Percentiles rank a stretch among this genome's conserved stretches.
Conservation (phyloP, 352 stramenopile genomes). For the Pelagophyceae sp. region DNA sequence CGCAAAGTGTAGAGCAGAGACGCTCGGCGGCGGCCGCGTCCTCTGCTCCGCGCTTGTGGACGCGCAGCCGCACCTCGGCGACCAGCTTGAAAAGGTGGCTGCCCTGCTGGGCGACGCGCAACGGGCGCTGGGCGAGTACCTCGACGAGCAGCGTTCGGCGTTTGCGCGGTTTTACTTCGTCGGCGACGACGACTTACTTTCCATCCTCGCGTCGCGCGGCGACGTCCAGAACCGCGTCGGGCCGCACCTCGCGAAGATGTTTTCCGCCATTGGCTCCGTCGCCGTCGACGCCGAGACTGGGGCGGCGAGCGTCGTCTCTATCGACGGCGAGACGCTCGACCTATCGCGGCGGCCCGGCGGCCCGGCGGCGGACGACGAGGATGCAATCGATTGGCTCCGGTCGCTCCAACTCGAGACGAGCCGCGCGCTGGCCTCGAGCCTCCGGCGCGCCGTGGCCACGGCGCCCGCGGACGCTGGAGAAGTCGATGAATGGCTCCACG, state of each 20-base stretch:
- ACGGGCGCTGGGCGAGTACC: conserved; percentile 96
- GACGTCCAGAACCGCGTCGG: conserved; percentile 85
- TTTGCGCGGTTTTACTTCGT: conserved; percentile 99
- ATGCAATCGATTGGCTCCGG: conserved; percentile 85
- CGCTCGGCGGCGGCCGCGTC: conserved; percentile 46
- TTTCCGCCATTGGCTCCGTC: conserved; percentile 89
- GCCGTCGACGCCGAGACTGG: conserved; percentile 24
- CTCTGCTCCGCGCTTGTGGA: no score
- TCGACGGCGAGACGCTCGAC: conserved; percentile 93
- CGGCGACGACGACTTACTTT: conserved; percentile 98
- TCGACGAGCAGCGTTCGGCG: conserved; percentile 91
- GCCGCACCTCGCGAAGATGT: conserved; percentile 94
- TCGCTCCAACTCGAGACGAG: conserved; percentile 95
- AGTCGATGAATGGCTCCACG: conserved; percentile 91
- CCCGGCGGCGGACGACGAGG: conserved; percentile 36
- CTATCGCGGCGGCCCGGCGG: conserved; percentile 53
- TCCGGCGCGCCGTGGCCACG: conserved; percentile 79
- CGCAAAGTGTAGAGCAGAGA: neutral
- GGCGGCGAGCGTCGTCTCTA: conserved; percentile 82
- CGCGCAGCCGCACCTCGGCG: no score
- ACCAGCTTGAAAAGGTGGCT: conserved; percentile 55
- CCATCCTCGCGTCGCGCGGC: conserved; percentile 99
- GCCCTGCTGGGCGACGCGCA: conserved; percentile 98
- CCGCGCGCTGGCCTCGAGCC: conserved; percentile 82
- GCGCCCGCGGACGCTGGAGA: conserved; percentile 60